phyloP scores from a whole-genome alignment of 2,329 filamentous ascomycete genomes.

The Aspergillus calidoustus region DNA sequence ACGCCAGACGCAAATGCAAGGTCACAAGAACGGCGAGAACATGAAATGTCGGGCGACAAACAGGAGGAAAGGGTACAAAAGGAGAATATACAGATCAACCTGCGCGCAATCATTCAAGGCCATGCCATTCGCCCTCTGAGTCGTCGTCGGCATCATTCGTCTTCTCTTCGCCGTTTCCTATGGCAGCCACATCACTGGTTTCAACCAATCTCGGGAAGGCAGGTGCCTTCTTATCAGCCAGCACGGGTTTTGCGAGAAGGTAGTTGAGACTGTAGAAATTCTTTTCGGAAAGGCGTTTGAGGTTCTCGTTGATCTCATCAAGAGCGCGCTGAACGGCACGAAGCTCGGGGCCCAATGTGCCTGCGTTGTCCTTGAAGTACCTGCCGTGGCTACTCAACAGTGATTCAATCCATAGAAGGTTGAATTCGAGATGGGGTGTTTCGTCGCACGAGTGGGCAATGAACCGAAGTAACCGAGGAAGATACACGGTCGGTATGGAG shows the following conservation, averaged over 20 bases:
- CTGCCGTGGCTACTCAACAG: conserved; percentile 79
- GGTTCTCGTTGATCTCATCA: conserved; percentile 77
- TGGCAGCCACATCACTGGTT: conserved; percentile 22
- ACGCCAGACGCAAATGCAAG: conserved; percentile 39
- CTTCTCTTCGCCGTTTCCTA: conserved; percentile 29
- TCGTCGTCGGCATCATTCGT: conserved; percentile 36
- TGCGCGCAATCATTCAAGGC: conserved; percentile 50
- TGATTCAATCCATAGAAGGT: conserved; percentile 88
- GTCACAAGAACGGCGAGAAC: conserved; percentile 21
- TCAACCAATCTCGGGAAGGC: conserved; percentile 37
- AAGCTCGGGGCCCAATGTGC: conserved; percentile 81
- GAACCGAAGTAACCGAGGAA: conserved; percentile 82
- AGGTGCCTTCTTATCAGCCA: conserved; percentile 34
- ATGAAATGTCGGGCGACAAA: conserved; percentile 3
- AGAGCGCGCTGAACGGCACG: conserved; percentile 82
- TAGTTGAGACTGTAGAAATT: conserved; percentile 92
- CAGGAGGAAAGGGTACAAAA: conserved; percentile 23
- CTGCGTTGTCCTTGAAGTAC: conserved; percentile 80
- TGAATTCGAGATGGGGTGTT: conserved; percentile 93
- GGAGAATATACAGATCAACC: conserved; percentile 16
- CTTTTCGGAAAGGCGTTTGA: conserved; percentile 81
- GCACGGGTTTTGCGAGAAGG: conserved; percentile 61
- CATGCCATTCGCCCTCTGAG: conserved; percentile 59
- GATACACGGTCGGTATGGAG: conserved; percentile 81
- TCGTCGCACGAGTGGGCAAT: conserved; percentile 87